Percentiles rank a stretch among this genome's conserved stretches.
These are phyloP conservation scores for Ophiocordyceps camponoti-floridani DNA, from an alignment of 2,329 filamentous ascomycete genomes.

Conservation along the genomic window DNA sequence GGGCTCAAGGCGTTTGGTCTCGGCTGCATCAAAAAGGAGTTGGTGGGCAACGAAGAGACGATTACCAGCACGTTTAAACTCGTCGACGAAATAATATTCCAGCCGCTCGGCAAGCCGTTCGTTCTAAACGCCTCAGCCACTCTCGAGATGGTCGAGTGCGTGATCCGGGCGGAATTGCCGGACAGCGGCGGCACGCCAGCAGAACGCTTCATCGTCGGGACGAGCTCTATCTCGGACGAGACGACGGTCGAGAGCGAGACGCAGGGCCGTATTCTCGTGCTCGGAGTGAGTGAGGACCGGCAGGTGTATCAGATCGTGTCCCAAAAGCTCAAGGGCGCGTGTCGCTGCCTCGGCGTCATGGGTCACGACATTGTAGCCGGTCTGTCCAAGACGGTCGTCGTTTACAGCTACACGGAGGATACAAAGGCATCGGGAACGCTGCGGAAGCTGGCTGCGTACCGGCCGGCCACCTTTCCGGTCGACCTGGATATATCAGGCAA, in stretches of 20 bases:
- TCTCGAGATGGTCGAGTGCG: slow-evolving; percentile 65
- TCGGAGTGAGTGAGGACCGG: slow-evolving; percentile 63
- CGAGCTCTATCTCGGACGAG: slow-evolving; percentile 52
- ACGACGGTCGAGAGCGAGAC: slow-evolving; percentile 25
- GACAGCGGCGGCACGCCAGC: slow-evolving; percentile 34
- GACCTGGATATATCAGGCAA: slow-evolving; percentile 59
- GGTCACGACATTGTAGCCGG: slow-evolving; percentile 67
- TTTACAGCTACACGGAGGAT: slow-evolving; percentile 37
- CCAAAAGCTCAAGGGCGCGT: slow-evolving; percentile 58
- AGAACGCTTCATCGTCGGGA: slow-evolving; percentile 84
- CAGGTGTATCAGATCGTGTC: slow-evolving; percentile 55
- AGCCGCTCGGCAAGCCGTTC: slow-evolving; percentile 53
- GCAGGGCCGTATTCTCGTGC: slow-evolving; percentile 61
- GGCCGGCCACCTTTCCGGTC: slow-evolving; percentile 69
- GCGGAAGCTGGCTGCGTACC: slow-evolving; percentile 55
- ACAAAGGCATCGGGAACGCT: slow-evolving; percentile 39
- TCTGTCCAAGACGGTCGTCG: slow-evolving; percentile 68
- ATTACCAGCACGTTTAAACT: slow-evolving; percentile 70
- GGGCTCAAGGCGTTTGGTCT: slow-evolving; percentile 68
- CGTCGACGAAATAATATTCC: slow-evolving; percentile 80
- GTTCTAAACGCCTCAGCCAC: slow-evolving; percentile 30
- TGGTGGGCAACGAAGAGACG: slow-evolving; percentile 54
- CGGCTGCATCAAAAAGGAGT: slow-evolving; percentile 62
- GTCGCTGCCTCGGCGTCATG: slow-evolving; percentile 59
- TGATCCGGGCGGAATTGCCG: slow-evolving; percentile 58